phyloP scores from a whole-genome alignment of 2,329 filamentous ascomycete genomes.

The Pestalotiopsis sp. region DNA sequence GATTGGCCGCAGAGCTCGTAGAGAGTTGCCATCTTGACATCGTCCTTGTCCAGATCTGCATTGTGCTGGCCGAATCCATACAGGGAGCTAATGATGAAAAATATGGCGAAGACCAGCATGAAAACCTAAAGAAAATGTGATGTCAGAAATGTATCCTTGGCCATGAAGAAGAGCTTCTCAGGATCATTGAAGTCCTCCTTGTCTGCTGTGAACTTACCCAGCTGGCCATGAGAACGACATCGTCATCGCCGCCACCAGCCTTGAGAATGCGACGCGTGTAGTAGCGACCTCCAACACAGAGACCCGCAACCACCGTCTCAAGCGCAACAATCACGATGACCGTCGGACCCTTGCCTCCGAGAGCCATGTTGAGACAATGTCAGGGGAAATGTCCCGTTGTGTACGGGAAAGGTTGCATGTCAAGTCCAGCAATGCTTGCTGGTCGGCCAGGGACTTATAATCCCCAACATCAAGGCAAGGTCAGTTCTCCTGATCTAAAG shows the following conservation, averaged over 20 bases:
- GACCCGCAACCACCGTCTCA: neutral
- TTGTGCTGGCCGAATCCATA: conserved; percentile 21
- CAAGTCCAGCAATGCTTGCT: neutral
- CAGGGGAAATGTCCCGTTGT: neutral
- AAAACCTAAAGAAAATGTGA: neutral
- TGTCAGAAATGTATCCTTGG: neutral
- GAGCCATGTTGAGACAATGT: neutral
- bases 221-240: neutral
- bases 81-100: conserved; percentile 16
- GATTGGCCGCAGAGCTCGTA: conserved; percentile 17
- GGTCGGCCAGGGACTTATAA: neutral
- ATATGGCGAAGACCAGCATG: conserved; percentile 1
- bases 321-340: neutral
- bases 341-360: neutral
- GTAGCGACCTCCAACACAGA: neutral
- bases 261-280: neutral
- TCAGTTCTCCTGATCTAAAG: neutral
- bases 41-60: conserved; percentile 13
- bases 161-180: neutral
- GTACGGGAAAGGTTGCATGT: neutral
- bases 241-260: neutral
- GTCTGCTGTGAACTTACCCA: neutral
- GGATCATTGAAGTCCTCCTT: neutral
- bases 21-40: conserved; percentile 18
- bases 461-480: neutral